Evolutionary conservation across 2,329 filamentous ascomycete genomes (phyloP), one percentile per base, ranked within the genome.

Genomic region (Beauveria rudraprayagi): DNA sequence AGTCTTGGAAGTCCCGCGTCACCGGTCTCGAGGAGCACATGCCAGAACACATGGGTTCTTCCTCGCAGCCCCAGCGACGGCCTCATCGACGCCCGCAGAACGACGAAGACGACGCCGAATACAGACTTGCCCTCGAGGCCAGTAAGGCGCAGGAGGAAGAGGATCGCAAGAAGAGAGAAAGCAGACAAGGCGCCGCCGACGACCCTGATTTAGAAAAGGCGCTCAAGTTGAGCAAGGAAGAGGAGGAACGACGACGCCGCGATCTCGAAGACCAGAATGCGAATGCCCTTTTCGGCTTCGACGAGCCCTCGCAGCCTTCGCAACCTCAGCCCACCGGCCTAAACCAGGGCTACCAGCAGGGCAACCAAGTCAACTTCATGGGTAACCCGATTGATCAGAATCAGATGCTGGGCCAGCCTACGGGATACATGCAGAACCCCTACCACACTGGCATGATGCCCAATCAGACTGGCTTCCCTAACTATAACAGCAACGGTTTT

Each of bases 341-440:
- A 78, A 97, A 97, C 75, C 92, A 96, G 76, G 93, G 93, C 52
- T 99, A 99, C 70, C 92, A 97, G 77, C 94, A 99, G 76, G 93
- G 96, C 71, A 89, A 89, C 61, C 91, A 91, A 14, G 94, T 99
- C 19, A 94, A 99, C 75, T 97, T 95, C 85, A 94, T 95, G 68
- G 94, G 93, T 62, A 99, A 99, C 73, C 91, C 92, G 14, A 88
- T 97, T 69, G 90, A 93, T 62, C 87, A 86, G 69, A 85, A 77
- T 67, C 88, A 90, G 72, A 82, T 88, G 66, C 87, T 92, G 72
- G 82, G 84, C 50, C 92, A 96, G 72, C 88, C 85, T 3, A 95
- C 91, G 1, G 91, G 91, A n/a, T 89, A 78, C 66, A 77, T 84
- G 73, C 71, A 74, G 60, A 82, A 82, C 65, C 77, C 80, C 30